phyloP scores from a whole-genome alignment of 768 basidiomycete genomes.

The Lyophyllum shimeji region DNA sequence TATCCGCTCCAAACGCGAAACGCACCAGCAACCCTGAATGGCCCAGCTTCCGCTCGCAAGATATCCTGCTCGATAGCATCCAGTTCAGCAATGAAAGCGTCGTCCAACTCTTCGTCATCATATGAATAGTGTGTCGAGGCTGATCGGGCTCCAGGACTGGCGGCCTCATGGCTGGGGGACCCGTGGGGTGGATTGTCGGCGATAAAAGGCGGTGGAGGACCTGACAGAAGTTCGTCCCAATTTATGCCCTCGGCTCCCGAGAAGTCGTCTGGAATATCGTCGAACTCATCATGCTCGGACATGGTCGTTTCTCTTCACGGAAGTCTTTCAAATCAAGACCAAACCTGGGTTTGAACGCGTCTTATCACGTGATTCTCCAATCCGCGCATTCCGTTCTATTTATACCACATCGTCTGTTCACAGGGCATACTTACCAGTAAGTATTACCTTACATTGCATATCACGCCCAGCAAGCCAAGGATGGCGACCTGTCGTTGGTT shows the following conservation, averaged over 20 bases:
- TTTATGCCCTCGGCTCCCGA: slow-evolving; percentile 49
- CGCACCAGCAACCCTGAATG: slow-evolving; percentile 7
- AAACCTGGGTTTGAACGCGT: neutral
- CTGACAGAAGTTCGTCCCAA: slow-evolving; percentile 38
- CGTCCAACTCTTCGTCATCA: slow-evolving; percentile 34
- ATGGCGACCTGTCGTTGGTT: slow-evolving; percentile 11
- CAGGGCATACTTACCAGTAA: neutral
- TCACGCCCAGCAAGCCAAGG: slow-evolving; percentile 13
- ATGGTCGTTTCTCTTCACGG: slow-evolving; percentile 18
- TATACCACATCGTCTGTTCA: no score
- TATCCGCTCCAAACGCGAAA: neutral
- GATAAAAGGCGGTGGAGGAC: slow-evolving; percentile 11
- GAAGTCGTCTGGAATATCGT: slow-evolving; percentile 52
- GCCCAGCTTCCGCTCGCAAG: slow-evolving; percentile 7
- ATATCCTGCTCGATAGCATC: slow-evolving; percentile 45
- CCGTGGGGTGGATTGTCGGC: slow-evolving; percentile 26
- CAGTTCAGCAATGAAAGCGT: slow-evolving; percentile 38
- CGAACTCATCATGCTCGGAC: slow-evolving; percentile 51
- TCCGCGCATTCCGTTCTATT: neutral
- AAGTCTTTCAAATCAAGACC: no score
- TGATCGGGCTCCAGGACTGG: slow-evolving; percentile 10
- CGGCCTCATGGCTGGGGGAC: neutral
- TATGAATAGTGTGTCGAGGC: slow-evolving; percentile 23
- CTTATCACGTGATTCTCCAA: slow-evolving; percentile 8
- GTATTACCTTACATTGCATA: neutral